Percentiles rank a stretch among this genome's conserved stretches.
Conservation (phyloP, 495 filamentous ascomycete species). For the Podospora anserina region DNA sequence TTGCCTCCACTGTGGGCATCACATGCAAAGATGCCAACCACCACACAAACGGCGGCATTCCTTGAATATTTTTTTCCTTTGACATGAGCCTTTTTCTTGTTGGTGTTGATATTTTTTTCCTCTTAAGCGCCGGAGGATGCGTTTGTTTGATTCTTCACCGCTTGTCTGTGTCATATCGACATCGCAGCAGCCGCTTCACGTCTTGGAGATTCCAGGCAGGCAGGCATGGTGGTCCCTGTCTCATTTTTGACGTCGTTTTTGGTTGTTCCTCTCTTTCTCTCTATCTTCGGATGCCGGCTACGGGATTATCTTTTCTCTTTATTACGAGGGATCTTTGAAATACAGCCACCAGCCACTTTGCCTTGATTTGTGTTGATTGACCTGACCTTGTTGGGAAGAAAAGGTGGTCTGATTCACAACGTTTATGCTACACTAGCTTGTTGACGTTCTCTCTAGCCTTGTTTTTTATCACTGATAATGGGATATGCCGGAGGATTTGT, state of each 20-base stretch:
- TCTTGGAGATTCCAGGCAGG: background rate
- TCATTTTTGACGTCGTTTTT: background rate
- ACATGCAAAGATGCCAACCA: background rate
- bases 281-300: background rate
- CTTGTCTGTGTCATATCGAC: background rate
- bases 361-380: background rate
- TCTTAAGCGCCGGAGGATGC: background rate
- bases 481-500: background rate
- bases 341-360: background rate
- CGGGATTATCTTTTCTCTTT: background rate
- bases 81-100: background rate
- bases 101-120: background rate
- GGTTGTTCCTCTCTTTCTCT: no score
- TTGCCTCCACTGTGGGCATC: background rate
- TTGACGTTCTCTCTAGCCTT: background rate
- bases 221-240: background rate
- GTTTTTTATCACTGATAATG: background rate
- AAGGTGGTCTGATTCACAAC: background rate
- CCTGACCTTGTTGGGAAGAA: background rate
- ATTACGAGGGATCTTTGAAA: no score
- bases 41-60: background rate
- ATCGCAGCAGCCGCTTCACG: background rate
- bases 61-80: background rate
- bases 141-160: background rate
- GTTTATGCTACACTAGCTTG: background rate